Evolutionary conservation across 2,329 filamentous ascomycete genomes (phyloP).

Genomic region (Colletotrichum orchidophilum): DNA sequence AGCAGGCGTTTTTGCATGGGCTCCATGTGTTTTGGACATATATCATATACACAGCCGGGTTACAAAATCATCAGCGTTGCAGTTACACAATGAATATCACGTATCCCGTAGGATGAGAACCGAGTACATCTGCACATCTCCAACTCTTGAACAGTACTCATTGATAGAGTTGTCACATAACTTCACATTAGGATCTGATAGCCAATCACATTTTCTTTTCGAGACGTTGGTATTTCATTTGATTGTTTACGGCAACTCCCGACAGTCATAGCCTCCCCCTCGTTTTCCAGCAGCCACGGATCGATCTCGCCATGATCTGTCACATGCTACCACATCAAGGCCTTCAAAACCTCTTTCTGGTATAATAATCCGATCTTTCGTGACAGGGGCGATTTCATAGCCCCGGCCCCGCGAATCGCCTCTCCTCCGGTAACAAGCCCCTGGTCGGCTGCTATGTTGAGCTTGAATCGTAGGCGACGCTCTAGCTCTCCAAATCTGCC

Average conservation of each 20-base stretch:
- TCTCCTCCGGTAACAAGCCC: neutral
- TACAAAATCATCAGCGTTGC: conserved; percentile 2
- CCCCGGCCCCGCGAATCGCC: neutral
- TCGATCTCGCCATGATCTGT: neutral
- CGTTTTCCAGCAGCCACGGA: neutral
- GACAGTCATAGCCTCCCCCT: neutral
- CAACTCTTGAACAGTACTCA: neutral
- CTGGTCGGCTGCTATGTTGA: neutral
- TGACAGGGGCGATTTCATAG: neutral
- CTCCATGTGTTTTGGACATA: neutral
- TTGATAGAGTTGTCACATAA: neutral
- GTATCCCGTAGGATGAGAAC: neutral
- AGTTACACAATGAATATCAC: neutral
- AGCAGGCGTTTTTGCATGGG: conserved; percentile 18
- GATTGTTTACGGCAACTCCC: neutral
- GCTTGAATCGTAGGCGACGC: neutral
- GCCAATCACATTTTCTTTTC: no score
- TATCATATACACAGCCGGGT: neutral
- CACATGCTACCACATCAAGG: neutral
- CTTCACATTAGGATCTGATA: neutral
- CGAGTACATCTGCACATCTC: neutral
- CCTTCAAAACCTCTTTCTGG: neutral
- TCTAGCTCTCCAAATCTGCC: conserved; percentile 7
- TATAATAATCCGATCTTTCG: neutral
- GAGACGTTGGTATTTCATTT: neutral